Percentiles rank a stretch among this genome's conserved stretches.
Conservation (phyloP, 176 grass and related monocot species). For the Aegilops speltoides region DNA sequence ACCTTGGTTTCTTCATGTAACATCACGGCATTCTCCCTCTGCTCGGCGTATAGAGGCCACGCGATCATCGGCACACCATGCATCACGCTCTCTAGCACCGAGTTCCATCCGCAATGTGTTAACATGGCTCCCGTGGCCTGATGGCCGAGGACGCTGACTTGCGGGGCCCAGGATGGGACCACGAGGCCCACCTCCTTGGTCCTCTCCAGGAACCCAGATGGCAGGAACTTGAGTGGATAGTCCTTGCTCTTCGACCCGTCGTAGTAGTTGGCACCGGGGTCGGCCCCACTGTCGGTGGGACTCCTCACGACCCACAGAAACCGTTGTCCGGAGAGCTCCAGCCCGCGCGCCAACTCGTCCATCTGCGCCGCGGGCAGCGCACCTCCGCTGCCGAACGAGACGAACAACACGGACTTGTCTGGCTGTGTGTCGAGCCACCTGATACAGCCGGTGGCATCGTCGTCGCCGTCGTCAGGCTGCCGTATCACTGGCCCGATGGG, state of each 20-base stretch:
- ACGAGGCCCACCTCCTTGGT: conserved; percentile 12
- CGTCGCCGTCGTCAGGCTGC: background rate
- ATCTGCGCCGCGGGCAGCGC: conserved; percentile 9
- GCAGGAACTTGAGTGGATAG: conserved; percentile 17
- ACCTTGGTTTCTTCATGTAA: conserved; percentile 1
- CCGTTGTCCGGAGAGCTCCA: conserved; percentile 30
- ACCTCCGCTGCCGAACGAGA: conserved; percentile 50
- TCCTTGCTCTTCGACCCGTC: background rate
- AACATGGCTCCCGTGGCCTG: conserved; percentile 31
- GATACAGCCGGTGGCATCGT: conserved; percentile 19
- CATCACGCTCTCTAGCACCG: conserved; percentile 16
- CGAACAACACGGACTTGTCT: conserved; percentile 35
- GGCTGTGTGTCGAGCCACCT: conserved; percentile 49
- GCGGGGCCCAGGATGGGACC: conserved; percentile 41
- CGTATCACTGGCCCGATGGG: conserved; percentile 37
- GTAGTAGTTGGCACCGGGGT: conserved; percentile 22
- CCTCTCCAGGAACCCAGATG: conserved; percentile 11
- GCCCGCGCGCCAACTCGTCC: conserved; percentile 40
- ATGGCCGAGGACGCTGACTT: conserved; percentile 30
- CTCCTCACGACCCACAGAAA: conserved; percentile 49
- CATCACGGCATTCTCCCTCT: conserved; percentile 45
- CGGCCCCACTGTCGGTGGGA: background rate
- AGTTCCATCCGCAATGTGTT: conserved; percentile 65
- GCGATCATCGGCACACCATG: conserved; percentile 41
- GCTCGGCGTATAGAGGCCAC: conserved; percentile 55